These are phyloP conservation scores for Clarireedia homoeocarpa DNA, from an alignment of 2,329 filamentous ascomycete species.

Conservation along the genomic window DNA sequence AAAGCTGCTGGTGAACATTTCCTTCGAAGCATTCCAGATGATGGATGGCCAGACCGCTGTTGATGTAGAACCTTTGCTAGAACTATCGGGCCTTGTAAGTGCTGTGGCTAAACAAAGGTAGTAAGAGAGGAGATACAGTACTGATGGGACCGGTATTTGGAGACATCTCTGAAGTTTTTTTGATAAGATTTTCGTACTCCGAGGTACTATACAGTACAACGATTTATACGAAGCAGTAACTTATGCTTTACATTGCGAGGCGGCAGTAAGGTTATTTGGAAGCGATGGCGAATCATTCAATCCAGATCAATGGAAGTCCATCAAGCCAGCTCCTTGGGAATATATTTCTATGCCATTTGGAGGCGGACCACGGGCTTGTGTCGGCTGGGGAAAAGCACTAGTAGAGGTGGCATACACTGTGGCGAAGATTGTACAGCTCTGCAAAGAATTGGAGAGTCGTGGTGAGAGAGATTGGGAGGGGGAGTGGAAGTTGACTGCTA, in stretches of 20 bases:
- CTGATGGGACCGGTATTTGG: neutral
- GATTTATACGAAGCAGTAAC: neutral
- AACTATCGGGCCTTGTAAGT: neutral
- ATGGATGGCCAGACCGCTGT: neutral
- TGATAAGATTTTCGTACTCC: conserved; percentile 8
- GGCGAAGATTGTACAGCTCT: conserved; percentile 9
- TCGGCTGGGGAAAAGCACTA: conserved; percentile 39
- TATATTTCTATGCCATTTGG: conserved; percentile 52
- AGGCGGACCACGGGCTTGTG: conserved; percentile 57
- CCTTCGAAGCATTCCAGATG: neutral
- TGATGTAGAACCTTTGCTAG: neutral
- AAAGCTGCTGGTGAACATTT: neutral
- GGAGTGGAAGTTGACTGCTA: conserved; percentile 3
- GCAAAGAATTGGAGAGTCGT: conserved; percentile 5
- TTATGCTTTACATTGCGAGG: neutral
- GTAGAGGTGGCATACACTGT: conserved; percentile 11
- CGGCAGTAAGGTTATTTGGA: conserved; percentile 48
- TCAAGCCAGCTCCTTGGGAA: conserved; percentile 62
- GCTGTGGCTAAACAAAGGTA: neutral
- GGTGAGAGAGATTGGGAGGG: conserved; percentile 1
- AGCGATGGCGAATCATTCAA: conserved; percentile 59
- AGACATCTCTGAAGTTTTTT: conserved; percentile 1
- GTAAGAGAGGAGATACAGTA: neutral
- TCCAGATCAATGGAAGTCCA: conserved; percentile 59
- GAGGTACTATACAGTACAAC: neutral